Conservation (phyloP, 352 stramenopile species). For the Phytophthora lateralis region DNA sequence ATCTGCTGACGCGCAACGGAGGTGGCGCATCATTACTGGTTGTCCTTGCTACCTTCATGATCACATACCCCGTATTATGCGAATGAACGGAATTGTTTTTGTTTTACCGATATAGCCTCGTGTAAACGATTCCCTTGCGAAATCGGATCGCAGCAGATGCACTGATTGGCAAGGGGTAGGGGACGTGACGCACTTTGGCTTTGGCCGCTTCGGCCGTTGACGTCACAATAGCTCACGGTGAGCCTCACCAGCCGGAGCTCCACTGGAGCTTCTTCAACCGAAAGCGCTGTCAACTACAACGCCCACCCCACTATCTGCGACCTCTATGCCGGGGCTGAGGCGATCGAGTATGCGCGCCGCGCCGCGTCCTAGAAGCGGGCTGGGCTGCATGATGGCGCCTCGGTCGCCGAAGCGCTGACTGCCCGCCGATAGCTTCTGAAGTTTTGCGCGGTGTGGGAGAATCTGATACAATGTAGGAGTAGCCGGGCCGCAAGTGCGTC, state of each 20-base stretch:
- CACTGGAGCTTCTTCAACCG: slow-evolving; percentile 5
- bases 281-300: slow-evolving; percentile 1
- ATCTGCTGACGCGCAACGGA: slow-evolving; percentile 40
- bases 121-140: background rate
- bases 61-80: background rate
- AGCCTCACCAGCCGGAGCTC: slow-evolving; percentile 7
- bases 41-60: background rate
- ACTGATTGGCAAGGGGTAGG: background rate
- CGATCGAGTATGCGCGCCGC: background rate
- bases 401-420: slow-evolving; percentile 6
- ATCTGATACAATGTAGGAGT: background rate
- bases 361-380: background rate
- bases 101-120: background rate
- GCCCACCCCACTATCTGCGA: background rate
- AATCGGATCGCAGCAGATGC: background rate
- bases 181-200: slow-evolving; percentile 34
- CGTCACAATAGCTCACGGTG: slow-evolving; percentile 24
- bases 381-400: background rate
- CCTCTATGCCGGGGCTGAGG: background rate
- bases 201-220: slow-evolving; percentile 14
- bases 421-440: background rate
- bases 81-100: background rate
- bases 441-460: slow-evolving; percentile 13
- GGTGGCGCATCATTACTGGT: slow-evolving; percentile 13
- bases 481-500: slow-evolving; percentile 13